Evolutionary conservation across 108 stramenopile genomes (phyloP).

Genomic region (Skeletonema potamos): DNA sequence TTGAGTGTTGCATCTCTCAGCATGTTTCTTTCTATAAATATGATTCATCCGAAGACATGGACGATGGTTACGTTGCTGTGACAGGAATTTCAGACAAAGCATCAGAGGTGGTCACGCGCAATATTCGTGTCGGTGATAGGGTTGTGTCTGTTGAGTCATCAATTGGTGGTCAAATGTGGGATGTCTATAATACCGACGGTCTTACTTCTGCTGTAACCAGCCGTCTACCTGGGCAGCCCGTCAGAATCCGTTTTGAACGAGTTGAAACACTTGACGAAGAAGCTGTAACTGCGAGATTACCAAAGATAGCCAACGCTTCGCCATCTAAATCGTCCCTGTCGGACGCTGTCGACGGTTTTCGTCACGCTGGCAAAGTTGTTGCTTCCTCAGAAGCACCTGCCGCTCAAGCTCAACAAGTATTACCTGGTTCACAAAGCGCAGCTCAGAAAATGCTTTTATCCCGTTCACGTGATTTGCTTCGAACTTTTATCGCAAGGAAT

Average conservation of each 20-base stretch:
- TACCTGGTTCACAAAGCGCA: slow-evolving; percentile 21
- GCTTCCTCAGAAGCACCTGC: slow-evolving; percentile 1
- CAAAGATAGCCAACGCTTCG: background rate
- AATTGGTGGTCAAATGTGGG: slow-evolving; percentile 80
- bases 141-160: slow-evolving; percentile 77
- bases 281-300: slow-evolving; percentile 2
- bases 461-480: slow-evolving; percentile 71
- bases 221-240: slow-evolving; percentile 74
- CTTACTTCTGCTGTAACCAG: slow-evolving; percentile 79
- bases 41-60: slow-evolving; percentile 58
- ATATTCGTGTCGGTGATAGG: slow-evolving; percentile 72
- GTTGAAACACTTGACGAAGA: slow-evolving; percentile 18
- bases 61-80: slow-evolving; percentile 77
- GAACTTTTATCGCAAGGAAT: slow-evolving; percentile 58
- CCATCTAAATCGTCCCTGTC: slow-evolving; percentile 22
- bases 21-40: background rate
- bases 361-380: slow-evolving; percentile 26
- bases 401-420: slow-evolving; percentile 11
- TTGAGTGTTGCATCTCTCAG: background rate
- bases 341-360: slow-evolving; percentile 46
- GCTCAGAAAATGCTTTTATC: slow-evolving; percentile 53
- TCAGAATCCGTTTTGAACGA: slow-evolving; percentile 74
- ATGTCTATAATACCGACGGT: slow-evolving; percentile 79
- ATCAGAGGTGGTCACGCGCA: slow-evolving; percentile 52
- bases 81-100: slow-evolving; percentile 72